Evolutionary conservation across 192 early-diverging fungal species (phyloP), one percentile per base, ranked within the genome.

Genomic region (Glomus cerebriforme): DNA sequence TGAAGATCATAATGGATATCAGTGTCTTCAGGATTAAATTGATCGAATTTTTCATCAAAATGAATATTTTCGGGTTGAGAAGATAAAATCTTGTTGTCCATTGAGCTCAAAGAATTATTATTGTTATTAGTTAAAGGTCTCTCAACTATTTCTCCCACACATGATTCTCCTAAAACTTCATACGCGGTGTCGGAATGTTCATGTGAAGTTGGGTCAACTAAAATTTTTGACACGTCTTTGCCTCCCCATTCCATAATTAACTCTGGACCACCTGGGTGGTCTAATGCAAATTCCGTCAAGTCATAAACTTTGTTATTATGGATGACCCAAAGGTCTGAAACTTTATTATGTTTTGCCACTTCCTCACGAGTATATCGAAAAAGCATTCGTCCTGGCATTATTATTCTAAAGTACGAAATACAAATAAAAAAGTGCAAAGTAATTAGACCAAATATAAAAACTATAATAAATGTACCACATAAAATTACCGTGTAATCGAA

Each of bases 221-320:
- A 93, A 35, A 91, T 89, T 34, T 82, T 83, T 0, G 92, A 90
- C n/a, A 95, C 90, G 84, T 97, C 95, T 60, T 91, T 85, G 37
- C 97, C 97, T 58, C 89, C 96, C 83, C 94, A 92, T 81, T 96
- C 92, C 81, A 95, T 84, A 37, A 99, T 87, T 43, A 92, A 84
- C 37, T 99, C 96, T 34, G 92, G 92, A 22, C 97, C 97, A 49
- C 97, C 97, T 0, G 97, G 97, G 81, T 99, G 96, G 83, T 97
- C 96, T 10, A 85, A 83, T 76, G 93, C 89, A 84, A 99, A 99
- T 69, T 90, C 79, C 22, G 96, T 94, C 65, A 97, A 81, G 88
- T 97, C 95, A 82, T 94, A 98, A 49, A 97, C 94, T 59, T 93
- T 92, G 83, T 90, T 90, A 32, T 91, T 82, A 77, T 91, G 87